Evolutionary conservation across 306 rosid genomes (phyloP).

Genomic region (Prunus mume): DNA sequence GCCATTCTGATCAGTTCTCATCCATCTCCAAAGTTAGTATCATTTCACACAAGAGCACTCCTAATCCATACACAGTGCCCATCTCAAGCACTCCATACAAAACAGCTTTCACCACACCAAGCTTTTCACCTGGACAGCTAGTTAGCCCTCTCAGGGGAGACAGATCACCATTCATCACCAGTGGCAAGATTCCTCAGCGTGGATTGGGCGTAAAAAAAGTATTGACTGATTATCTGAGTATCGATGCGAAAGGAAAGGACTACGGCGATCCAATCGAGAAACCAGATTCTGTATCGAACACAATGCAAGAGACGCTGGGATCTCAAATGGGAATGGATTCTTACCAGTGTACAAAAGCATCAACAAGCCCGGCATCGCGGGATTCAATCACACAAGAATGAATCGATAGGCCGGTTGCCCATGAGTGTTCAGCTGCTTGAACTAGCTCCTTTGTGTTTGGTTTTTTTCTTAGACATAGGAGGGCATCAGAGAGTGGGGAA

Average conservation of each 20-base stretch:
- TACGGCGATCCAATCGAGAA: constrained; percentile 32
- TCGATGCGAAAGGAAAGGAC: constrained; percentile 48
- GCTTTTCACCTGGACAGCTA: constrained; percentile 57
- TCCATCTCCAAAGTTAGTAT: constrained; percentile 65
- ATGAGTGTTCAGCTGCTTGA: background rate
- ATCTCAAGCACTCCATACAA: constrained; percentile 69
- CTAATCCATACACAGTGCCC: constrained; percentile 53
- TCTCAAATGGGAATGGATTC: constrained; percentile 39
- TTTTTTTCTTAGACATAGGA: background rate
- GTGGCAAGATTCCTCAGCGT: constrained; percentile 45
- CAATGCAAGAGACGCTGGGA: constrained; percentile 27
- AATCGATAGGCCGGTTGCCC: background rate
- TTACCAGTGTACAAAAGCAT: constrained; percentile 28
- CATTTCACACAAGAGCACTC: constrained; percentile 53
- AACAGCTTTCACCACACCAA: constrained; percentile 69
- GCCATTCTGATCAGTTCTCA: constrained; percentile 59
- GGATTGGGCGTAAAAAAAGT: constrained; percentile 66
- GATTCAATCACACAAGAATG: constrained; percentile 24
- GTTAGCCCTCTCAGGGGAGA: constrained; percentile 52
- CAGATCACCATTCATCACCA: constrained; percentile 46
- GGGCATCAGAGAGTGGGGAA: constrained; percentile 5
- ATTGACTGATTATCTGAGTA: constrained; percentile 74
- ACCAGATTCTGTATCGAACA: constrained; percentile 26
- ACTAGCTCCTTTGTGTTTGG: background rate
- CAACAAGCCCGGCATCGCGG: constrained; percentile 24